Evolutionary conservation across 1,284 basidiomycete species (phyloP).

Genomic region (Lignosus rhinocerotis): DNA sequence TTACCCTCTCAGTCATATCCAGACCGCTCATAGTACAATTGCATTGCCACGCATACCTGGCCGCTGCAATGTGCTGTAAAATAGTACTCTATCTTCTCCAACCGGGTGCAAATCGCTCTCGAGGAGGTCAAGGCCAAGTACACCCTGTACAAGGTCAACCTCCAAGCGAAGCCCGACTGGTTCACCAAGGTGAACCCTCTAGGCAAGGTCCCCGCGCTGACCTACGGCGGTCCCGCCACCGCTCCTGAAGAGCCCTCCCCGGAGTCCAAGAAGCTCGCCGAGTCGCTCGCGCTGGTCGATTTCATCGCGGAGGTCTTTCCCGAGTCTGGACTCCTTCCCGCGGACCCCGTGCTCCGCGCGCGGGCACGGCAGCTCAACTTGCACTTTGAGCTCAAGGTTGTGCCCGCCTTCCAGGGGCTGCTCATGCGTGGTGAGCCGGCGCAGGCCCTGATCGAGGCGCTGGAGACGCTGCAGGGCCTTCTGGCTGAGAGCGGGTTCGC

Average conservation of each 20-base stretch:
- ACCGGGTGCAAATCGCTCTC: no score
- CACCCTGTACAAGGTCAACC: no score
- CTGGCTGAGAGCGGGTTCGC: constrained; percentile 26
- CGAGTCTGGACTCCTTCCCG: constrained; percentile 45
- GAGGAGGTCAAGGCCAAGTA: no score
- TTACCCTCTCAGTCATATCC: no score
- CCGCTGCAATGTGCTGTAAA: no score
- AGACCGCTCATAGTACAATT: no score
- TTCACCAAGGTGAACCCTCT: no score
- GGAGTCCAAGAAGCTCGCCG: constrained; percentile 57
- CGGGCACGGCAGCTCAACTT: constrained; percentile 63
- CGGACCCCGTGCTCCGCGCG: constrained; percentile 54
- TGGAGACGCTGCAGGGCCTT: constrained; percentile 34
- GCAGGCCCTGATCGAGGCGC: constrained; percentile 39
- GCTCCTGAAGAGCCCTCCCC: constrained; percentile 54
- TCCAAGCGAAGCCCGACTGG: no score
- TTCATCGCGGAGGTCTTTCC: constrained; percentile 59
- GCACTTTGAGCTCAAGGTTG: constrained; percentile 44
- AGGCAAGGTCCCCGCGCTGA: constrained; percentile 47
- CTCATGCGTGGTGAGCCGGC: constrained; percentile 41
- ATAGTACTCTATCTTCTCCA: no score
- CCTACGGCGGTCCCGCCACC: constrained; percentile 58
- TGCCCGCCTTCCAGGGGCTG: constrained; percentile 32
- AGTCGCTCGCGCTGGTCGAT: constrained; percentile 63
- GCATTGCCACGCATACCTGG: no score